Base-by-base conservation (phyloP, 345 rosid species). In the Salix viminalis region DNA sequence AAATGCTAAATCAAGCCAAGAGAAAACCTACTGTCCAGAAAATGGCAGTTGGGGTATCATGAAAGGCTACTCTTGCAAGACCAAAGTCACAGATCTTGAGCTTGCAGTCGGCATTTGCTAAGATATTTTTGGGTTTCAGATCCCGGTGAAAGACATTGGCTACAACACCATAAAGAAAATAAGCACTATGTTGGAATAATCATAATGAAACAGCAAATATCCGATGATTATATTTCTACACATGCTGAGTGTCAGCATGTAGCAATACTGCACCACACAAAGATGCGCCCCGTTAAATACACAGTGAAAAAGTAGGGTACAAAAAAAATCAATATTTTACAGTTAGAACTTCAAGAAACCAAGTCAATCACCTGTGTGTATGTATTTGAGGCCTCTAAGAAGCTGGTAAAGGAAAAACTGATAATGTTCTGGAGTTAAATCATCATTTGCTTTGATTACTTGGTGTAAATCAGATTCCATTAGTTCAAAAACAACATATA, bases 71-170 rank as follows among this genome's bases (percentile, higher is more conserved):
- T 79, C 98, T 87, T 50, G 97, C 98, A 3, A 94, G 97, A n/a
- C 98, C 98, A 86, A 94, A 94, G 86, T 94, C 98, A 86, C 98
- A 94, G 48, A 94, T 87, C 91, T 94, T 94, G 76, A 94, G 94
- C 81, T 92, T 94, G 85, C 97, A 94, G 80, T 94, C 96, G 5
- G 97, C 97, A 86, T 94, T 94, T 26, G 98, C 98, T 72, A 94
- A 83, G 82, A 94, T 94, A 76, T 92, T 94, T 79, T 92, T 94
- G 1, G 98, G 98, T 84, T 94, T 94, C 19, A 94, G 81, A 86
- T 94, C 98, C 65, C 98, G 87, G 75, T 92, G 98, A 80, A 92
- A 94, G 65, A 94, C 98, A 86, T 94, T 94, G 13, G 97, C 97
- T 92, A 78, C 80, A 85, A 71, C 46, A 79, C 14, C 36, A 37